Base-by-base conservation (phyloP, 805 yeast genomes). In the Maudiozyma bulderi region DNA sequence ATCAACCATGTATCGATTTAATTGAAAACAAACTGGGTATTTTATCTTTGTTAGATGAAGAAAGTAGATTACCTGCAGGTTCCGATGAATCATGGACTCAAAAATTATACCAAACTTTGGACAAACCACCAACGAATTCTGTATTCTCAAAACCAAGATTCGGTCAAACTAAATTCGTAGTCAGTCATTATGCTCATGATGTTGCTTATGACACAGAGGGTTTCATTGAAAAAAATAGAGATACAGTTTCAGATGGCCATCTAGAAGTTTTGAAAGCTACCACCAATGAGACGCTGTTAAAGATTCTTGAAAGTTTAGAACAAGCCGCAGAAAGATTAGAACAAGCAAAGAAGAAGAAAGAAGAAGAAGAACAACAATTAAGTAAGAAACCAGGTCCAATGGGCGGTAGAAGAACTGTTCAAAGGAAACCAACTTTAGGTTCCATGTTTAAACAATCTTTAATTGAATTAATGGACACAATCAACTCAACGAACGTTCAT, bases 211-310 rank as follows among this genome's bases (percentile, higher is more conserved):
- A 89, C 60, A 77, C 84, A 40, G 97, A 87, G 52, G 98, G 98
- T 1, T 91, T 91, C 65, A 86, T 91, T 61, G 99, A 91, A 71
- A 91, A 91, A 73, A 91, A 91, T 65, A 81, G 98, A 72, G 99
- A 91, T 67, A 88, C 98, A 7, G 97, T 91, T 46, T 90, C 96
- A 15, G 99, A 91, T 61, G 96, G 96, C 29, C 95, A 89, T 60
- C 70, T 91, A 53, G 96, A 88, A 53, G 89, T 87, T 8, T 76
- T 91, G 69, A 81, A 78, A 59, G 76, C 76, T 13, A 70, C 96
- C 0, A 72, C 76, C 14, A 89, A 86, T 64, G 76, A 73, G 20
- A 76, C 91, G 60, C 69, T 91, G 59, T 67, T 69, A 48, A 79
- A 78, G 26, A 79, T 91, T 34, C 69, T 91, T 49, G 73, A 76